A percentile compares a stretch with the other conserved stretches of the same genome.
These are phyloP conservation scores for Dothistroma septosporum DNA, from an alignment of 2,329 filamentous ascomycete species.

Conservation along the genomic window DNA sequence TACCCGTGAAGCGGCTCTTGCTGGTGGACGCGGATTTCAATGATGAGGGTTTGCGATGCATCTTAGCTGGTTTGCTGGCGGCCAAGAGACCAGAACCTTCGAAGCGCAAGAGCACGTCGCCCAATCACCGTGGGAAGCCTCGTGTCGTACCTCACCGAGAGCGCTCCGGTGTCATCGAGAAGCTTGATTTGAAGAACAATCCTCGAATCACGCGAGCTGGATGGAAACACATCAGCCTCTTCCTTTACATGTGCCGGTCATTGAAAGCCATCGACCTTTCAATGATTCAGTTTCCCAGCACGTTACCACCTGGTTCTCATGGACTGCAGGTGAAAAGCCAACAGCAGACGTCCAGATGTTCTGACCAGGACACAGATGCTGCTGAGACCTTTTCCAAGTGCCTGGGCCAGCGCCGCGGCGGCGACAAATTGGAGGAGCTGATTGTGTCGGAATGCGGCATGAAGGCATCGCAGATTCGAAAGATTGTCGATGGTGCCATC, in stretches of 20 bases:
- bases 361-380: slow-evolving; percentile 45
- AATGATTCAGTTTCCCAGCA: slow-evolving; percentile 69
- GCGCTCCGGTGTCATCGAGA: slow-evolving; percentile 73
- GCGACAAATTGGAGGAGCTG: slow-evolving; percentile 72
- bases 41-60: slow-evolving; percentile 80
- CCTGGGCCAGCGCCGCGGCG: slow-evolving; percentile 70
- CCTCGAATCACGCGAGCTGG: slow-evolving; percentile 75
- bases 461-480: slow-evolving; percentile 64
- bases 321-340: slow-evolving; percentile 21
- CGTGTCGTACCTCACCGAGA: slow-evolving; percentile 30
- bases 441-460: slow-evolving; percentile 77
- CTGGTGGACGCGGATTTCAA: slow-evolving; percentile 82
- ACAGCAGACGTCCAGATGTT: slow-evolving; percentile 27
- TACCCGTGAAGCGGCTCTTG: slow-evolving; percentile 80
- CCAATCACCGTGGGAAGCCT: slow-evolving; percentile 28
- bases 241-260: slow-evolving; percentile 83
- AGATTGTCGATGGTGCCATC: slow-evolving; percentile 76
- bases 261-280: slow-evolving; percentile 84
- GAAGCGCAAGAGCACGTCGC: slow-evolving; percentile 27
- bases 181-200: slow-evolving; percentile 85
- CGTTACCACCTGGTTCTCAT: slow-evolving; percentile 27
- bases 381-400: slow-evolving; percentile 68
- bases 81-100: slow-evolving; percentile 61
- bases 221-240: slow-evolving; percentile 87
- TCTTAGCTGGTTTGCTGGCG: slow-evolving; percentile 79